Conservation (phyloP, 2,329 filamentous ascomycete genomes). For the Exophiala calicioides region DNA sequence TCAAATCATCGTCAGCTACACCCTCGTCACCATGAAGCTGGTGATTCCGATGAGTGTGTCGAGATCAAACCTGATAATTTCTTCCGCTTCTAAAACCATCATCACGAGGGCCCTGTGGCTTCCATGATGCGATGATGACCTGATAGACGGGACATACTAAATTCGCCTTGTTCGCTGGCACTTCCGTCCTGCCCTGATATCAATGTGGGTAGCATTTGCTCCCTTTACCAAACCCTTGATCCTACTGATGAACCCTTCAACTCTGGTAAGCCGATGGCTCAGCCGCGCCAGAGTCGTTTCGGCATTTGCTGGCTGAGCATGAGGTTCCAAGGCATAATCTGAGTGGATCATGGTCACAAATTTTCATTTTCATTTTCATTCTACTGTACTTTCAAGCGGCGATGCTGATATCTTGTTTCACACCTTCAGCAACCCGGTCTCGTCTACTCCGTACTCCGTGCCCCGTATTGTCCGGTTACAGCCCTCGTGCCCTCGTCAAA, state of each 20-base stretch:
- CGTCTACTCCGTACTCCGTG: no score
- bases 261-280: conserved; percentile 56
- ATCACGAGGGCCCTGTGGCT: conserved; percentile 66
- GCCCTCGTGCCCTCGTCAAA: conserved; percentile 50
- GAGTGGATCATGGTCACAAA: conserved; percentile 31
- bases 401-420: background rate
- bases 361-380: background rate
- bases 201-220: no score
- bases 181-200: no score
- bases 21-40: conserved; percentile 57
- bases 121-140: conserved; percentile 70
- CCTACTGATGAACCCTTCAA: conserved; percentile 24
- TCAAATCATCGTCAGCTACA: conserved; percentile 72
- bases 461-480: no score
- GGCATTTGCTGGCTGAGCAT: conserved; percentile 51
- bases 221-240: no score
- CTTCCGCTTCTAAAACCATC: conserved; percentile 78
- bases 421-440: no score
- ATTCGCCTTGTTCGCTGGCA: no score
- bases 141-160: conserved; percentile 60
- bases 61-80: conserved; percentile 55
- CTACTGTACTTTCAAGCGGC: background rate
- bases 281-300: conserved; percentile 44
- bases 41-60: conserved; percentile 71
- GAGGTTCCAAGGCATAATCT: conserved; percentile 53